Evolutionary conservation across 2,329 filamentous ascomycete species (phyloP).

Genomic region (Clathrospora elynae): DNA sequence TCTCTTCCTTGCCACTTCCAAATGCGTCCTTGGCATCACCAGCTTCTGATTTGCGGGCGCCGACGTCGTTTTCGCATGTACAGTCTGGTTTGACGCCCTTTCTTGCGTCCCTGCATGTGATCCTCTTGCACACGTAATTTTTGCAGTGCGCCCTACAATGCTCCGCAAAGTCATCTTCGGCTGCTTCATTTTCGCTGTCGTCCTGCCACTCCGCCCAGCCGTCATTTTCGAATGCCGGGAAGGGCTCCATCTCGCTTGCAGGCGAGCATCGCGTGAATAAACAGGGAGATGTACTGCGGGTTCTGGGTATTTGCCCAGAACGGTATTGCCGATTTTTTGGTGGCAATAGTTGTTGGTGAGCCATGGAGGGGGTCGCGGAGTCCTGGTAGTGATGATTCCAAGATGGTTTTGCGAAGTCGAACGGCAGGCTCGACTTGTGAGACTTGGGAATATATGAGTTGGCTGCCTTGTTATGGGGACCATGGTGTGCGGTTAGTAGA

Average conservation of each 20-base stretch:
- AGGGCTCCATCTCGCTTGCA: neutral
- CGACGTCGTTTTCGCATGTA: neutral
- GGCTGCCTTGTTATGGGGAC: too few relatives aligned
- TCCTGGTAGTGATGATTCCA: too few relatives aligned
- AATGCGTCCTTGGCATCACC: neutral
- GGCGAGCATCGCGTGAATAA: neutral
- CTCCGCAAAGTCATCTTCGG: too few relatives aligned
- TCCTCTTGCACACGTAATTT: neutral
- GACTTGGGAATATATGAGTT: too few relatives aligned
- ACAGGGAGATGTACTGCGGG: conserved; percentile 1
- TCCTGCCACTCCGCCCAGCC: neutral
- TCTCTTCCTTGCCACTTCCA: too few relatives aligned
- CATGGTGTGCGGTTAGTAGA: too few relatives aligned
- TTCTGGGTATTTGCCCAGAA: too few relatives aligned
- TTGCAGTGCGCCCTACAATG: conserved; percentile 1
- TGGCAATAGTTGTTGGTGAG: too few relatives aligned
- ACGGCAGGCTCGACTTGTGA: too few relatives aligned
- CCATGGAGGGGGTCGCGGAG: too few relatives aligned
- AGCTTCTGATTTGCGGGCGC: neutral
- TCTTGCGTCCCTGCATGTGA: neutral
- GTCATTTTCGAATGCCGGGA: neutral
- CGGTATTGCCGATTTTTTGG: too few relatives aligned
- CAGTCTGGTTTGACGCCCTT: neutral
- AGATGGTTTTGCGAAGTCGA: too few relatives aligned
- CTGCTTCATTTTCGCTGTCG: neutral